Evolutionary conservation across 371 early-diverging fungal species (phyloP), one percentile per base, ranked within the genome.

Genomic region (Mucor plumbeus): DNA sequence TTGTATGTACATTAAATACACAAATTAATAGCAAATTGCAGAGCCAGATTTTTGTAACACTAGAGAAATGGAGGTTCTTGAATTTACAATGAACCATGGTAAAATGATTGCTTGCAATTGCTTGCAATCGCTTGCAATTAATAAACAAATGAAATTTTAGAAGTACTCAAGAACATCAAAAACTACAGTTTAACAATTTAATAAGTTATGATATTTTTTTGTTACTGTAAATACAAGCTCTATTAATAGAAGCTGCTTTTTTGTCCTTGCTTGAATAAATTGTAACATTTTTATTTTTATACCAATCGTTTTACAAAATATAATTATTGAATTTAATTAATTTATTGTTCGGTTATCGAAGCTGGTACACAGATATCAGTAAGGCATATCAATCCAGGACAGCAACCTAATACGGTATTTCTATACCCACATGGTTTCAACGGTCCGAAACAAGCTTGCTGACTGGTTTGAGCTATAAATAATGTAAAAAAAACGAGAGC

Each of bases 391-490:
- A 47, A 47, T 19, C 19, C 19, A 10, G 47, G 9, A 9, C 47
- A 47, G 17, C 47, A 47, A 10, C 19, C 19, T 17, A 47, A 19
- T 19, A 47, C 17, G 17, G 47, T 19, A 7, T 17, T n/a, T 9
- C 10, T 47, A 19, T 47, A 47, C 0, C 47, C 47, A 17, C 47
- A 47, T 3, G 47, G 47, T 10, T 47, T 47, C 10, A 47, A 5
- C 17, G 47, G 47, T 47, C 47, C 47, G n/a, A 47, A 47, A 3
- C 47, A 47, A 15, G 47, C 47, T 47, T 47, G 47, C 47, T 47
- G 47, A 10, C 3, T 47, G 47, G 19, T 47, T 19, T 47, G 47
- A 17, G 47, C 9, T 19, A 47, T 19, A 47, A 47, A 19, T n/a
- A n/a, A n/a, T 17, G 17, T 10, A 17, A 10, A 9, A n/a, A 47